Evolutionary conservation across 129 eudicot species (phyloP).

Genomic region (Apium graveolens): DNA sequence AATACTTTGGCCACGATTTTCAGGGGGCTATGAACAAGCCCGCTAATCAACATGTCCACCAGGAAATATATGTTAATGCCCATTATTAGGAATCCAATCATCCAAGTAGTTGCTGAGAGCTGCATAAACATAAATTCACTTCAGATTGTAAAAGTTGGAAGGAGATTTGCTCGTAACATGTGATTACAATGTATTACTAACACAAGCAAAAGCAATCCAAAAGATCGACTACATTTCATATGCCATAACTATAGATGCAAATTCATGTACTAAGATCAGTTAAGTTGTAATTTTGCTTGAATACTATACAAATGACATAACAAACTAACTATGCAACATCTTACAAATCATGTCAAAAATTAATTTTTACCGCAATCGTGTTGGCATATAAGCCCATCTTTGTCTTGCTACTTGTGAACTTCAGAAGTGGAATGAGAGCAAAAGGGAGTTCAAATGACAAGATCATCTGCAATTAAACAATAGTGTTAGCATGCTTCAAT

Average conservation of each 20-base stretch:
- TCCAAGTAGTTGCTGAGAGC: constrained; percentile 80
- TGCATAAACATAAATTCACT: constrained; percentile 21
- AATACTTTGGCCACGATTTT: constrained; percentile 38
- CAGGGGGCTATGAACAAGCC: constrained; percentile 56
- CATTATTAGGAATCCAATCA: constrained; percentile 76
- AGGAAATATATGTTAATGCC: constrained; percentile 86
- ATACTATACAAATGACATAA: background rate
- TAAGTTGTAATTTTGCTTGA: background rate
- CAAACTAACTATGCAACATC: background rate
- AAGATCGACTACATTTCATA: background rate
- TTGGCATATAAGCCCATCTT: constrained; percentile 92
- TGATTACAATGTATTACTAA: background rate
- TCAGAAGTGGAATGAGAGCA: constrained; percentile 96
- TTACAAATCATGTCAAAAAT: background rate
- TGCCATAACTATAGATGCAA: background rate
- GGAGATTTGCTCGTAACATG: background rate
- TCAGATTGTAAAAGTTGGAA: background rate
- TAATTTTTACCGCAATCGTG: constrained; percentile 42
- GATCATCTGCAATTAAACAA: constrained; percentile 65
- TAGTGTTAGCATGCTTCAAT: background rate
- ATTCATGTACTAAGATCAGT: background rate
- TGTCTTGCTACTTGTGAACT: constrained; percentile 90
- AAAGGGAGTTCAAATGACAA: constrained; percentile 96
- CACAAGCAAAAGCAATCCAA: background rate
- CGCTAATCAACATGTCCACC: constrained; percentile 44